Evolutionary conservation across 352 stramenopile species (phyloP).

Genomic region (Pythium oligandrum): DNA sequence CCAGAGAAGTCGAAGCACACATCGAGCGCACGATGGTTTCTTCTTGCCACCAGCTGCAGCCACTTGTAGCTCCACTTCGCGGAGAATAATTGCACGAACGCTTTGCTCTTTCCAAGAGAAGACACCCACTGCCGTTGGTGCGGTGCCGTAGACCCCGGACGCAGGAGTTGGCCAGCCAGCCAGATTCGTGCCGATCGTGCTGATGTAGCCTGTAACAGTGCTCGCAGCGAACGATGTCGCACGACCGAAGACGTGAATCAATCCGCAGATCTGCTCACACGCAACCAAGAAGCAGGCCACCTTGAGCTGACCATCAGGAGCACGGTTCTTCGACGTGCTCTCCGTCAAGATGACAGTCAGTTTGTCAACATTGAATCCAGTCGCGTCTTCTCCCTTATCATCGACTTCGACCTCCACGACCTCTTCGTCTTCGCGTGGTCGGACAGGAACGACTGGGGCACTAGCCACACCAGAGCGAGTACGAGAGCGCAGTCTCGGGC

Average conservation of each 20-base stretch:
- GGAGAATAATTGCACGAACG: conserved; percentile 48
- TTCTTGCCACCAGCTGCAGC: conserved; percentile 75
- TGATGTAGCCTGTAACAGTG: conserved; percentile 71
- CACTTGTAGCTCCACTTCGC: conserved; percentile 55
- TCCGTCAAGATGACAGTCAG: conserved; percentile 35
- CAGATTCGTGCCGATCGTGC: conserved; percentile 62
- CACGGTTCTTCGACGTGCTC: conserved; percentile 24
- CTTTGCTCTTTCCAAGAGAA: conserved; percentile 49
- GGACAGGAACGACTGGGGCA: too few species aligned
- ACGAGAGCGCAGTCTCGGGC: conserved; percentile 12
- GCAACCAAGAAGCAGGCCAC: conserved; percentile 43
- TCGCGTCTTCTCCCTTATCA: conserved; percentile 29
- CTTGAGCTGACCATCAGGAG: conserved; percentile 32
- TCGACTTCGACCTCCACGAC: conserved; percentile 50
- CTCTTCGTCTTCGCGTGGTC: conserved; percentile 35
- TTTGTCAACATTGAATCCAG: conserved; percentile 43
- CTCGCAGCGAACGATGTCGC: conserved; percentile 77
- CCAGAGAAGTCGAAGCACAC: conserved; percentile 70
- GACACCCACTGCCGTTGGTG: neutral
- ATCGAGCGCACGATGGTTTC: conserved; percentile 71
- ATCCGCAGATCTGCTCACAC: conserved; percentile 62
- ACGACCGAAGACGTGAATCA: conserved; percentile 74
- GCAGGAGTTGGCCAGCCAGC: conserved; percentile 30
- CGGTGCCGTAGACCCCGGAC: conserved; percentile 9
- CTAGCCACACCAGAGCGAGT: conserved; percentile 10